Percentiles rank a stretch among this genome's conserved stretches.
These are phyloP conservation scores for Aspergillus arachidicola DNA, from an alignment of 2,329 filamentous ascomycete species.

Conservation along the genomic window DNA sequence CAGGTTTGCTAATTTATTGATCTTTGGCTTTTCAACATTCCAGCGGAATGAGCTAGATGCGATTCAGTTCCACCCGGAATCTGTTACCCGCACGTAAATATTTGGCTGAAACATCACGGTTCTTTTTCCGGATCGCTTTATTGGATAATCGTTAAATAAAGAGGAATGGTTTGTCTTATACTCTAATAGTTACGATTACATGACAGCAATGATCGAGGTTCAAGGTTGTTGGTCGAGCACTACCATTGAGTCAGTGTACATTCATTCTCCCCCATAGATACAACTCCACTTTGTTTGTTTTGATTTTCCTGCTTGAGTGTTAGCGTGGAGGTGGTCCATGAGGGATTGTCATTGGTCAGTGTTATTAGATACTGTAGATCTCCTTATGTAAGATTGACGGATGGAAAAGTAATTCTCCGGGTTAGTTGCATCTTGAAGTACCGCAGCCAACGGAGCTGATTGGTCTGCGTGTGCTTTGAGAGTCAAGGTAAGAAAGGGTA, in stretches of 20 bases:
- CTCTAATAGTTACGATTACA: not conserved
- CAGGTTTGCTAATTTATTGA: not conserved
- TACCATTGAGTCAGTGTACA: no score
- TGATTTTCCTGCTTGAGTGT: slow-evolving; percentile 31
- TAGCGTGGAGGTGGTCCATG: not conserved
- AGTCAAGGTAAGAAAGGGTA: no score
- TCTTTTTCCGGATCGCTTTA: not conserved
- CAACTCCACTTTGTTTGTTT: slow-evolving; percentile 30
- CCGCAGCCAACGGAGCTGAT: no score
- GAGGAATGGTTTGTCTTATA: not conserved
- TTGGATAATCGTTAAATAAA: no score
- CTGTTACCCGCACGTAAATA: not conserved
- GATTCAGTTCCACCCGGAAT: not conserved
- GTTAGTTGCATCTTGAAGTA: no score
- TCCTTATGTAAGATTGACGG: not conserved
- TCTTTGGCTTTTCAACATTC: not conserved
- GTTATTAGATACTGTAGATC: not conserved
- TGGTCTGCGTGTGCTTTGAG: no score
- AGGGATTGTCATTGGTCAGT: not conserved
- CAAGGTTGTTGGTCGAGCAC: no score
- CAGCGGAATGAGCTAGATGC: not conserved
- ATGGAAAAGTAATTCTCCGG: not conserved
- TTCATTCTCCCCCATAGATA: not conserved
- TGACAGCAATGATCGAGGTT: not conserved
- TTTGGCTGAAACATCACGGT: not conserved